Conservation (phyloP, 2,329 filamentous ascomycete genomes). For the Pestalotiopsis sp. region DNA sequence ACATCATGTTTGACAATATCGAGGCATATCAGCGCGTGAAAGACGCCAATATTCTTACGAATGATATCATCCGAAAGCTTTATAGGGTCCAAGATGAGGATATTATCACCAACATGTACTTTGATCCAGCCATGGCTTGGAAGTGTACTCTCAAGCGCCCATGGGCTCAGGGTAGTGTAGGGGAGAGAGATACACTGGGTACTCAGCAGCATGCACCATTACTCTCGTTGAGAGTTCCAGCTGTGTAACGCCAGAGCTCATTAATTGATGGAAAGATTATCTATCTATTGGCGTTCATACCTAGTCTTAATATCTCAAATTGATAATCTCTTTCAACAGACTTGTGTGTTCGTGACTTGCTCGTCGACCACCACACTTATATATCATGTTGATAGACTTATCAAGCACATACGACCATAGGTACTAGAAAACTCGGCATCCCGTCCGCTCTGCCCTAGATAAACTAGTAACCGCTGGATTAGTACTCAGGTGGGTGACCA, state of each 20-base stretch:
- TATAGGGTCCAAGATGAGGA: slow-evolving; percentile 28
- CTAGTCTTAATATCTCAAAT: no score
- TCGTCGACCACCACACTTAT: background rate
- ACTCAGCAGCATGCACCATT: slow-evolving; percentile 41
- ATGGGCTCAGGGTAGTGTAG: slow-evolving; percentile 36
- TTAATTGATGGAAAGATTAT: no score
- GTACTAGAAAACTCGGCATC: no score
- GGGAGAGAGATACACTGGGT: slow-evolving; percentile 35
- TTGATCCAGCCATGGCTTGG: slow-evolving; percentile 39
- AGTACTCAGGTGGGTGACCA: no score
- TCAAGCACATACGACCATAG: background rate
- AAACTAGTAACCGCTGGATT: no score
- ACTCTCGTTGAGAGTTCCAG: slow-evolving; percentile 27
- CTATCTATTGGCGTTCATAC: no score
- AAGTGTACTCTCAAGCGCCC: slow-evolving; percentile 39
- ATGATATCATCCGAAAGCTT: slow-evolving; percentile 26
- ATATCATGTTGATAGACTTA: background rate
- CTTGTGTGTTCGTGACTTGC: no score
- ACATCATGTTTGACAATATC: slow-evolving; percentile 32
- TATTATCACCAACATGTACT: slow-evolving; percentile 35
- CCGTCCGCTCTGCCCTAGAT: no score
- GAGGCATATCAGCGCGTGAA: slow-evolving; percentile 33
- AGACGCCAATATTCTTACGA: slow-evolving; percentile 27
- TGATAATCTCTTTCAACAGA: no score
- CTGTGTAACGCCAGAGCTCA: background rate